phyloP scores from a whole-genome alignment of 495 filamentous ascomycete species.

The Penicillium paxilli region DNA sequence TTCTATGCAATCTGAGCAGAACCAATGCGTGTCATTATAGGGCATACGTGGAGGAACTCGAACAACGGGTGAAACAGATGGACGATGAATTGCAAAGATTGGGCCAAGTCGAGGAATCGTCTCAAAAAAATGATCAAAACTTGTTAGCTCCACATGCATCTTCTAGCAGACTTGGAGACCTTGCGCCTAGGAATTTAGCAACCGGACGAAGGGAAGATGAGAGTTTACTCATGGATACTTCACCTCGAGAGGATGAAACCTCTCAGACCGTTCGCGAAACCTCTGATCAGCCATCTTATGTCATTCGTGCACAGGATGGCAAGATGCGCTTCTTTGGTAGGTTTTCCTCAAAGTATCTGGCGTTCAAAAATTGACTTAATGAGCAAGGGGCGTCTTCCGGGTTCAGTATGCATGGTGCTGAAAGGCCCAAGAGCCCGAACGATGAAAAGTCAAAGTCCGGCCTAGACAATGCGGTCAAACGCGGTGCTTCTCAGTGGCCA shows the following conservation, averaged over 20 bases:
- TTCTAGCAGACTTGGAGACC: background rate
- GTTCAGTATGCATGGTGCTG: slow-evolving; percentile 1
- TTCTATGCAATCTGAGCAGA: background rate
- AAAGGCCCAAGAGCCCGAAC: background rate
- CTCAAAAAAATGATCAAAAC: background rate
- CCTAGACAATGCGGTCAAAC: background rate
- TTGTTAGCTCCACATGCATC: background rate
- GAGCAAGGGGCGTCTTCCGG: slow-evolving; percentile 13
- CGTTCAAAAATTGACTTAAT: background rate
- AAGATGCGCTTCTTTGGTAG: slow-evolving; percentile 21
- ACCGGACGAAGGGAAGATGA: background rate
- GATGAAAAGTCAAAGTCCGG: background rate
- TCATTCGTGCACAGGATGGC: slow-evolving; percentile 3
- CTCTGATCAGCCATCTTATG: slow-evolving; percentile 6
- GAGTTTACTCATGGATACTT: background rate
- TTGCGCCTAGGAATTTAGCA: background rate
- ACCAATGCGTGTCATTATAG: background rate
- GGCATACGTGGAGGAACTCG: slow-evolving; percentile 7
- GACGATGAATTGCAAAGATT: slow-evolving; percentile 6
- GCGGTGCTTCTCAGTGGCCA: slow-evolving; percentile 1
- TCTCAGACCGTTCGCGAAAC: background rate
- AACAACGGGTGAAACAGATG: slow-evolving; percentile 1
- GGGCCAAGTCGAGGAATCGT: background rate
- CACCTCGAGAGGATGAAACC: background rate
- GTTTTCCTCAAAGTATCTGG: background rate